phyloP scores from a whole-genome alignment of 2,329 filamentous ascomycete species.

The Tolypocladium guangdongense region DNA sequence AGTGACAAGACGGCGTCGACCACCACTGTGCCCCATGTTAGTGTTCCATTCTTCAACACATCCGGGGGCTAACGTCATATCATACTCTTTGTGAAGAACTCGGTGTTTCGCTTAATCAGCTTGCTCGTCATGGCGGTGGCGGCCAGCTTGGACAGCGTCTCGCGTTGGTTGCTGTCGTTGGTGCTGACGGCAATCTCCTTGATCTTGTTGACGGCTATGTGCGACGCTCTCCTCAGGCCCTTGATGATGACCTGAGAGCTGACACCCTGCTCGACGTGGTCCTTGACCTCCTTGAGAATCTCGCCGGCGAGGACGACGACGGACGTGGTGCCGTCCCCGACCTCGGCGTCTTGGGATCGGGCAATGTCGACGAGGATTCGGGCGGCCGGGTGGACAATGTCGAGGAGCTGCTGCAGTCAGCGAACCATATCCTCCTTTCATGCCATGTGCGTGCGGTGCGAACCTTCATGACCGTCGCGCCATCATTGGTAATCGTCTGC shows the following conservation, averaged over 20 bases:
- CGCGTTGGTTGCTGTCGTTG: conserved; percentile 69
- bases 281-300: conserved; percentile 92
- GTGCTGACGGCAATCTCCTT: conserved; percentile 92
- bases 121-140: conserved; percentile 99
- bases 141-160: conserved; percentile 81
- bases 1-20: conserved; percentile 92
- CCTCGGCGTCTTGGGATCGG: conserved; percentile 96
- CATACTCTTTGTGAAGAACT: conserved; percentile 95
- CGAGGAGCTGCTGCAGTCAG: conserved; percentile 57
- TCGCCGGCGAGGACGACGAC: conserved; percentile 97
- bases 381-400: conserved; percentile 95
- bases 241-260: conserved; percentile 98
- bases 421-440: not conserved
- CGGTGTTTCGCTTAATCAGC: conserved; percentile 92
- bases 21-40: conserved; percentile 56
- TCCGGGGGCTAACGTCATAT: not conserved
- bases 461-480: conserved; percentile 98
- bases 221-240: conserved; percentile 75
- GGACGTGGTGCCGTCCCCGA: conserved; percentile 94
- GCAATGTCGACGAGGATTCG: conserved; percentile 97
- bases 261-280: conserved; percentile 91
- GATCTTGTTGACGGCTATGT: conserved; percentile 95
- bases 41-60: not conserved
- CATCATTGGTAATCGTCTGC: conserved; percentile 98
- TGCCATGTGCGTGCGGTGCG: conserved; percentile 2